Percentiles rank a stretch among this genome's conserved stretches.
Conservation (phyloP, 768 basidiomycete genomes). For the Termitomyces sp. region DNA sequence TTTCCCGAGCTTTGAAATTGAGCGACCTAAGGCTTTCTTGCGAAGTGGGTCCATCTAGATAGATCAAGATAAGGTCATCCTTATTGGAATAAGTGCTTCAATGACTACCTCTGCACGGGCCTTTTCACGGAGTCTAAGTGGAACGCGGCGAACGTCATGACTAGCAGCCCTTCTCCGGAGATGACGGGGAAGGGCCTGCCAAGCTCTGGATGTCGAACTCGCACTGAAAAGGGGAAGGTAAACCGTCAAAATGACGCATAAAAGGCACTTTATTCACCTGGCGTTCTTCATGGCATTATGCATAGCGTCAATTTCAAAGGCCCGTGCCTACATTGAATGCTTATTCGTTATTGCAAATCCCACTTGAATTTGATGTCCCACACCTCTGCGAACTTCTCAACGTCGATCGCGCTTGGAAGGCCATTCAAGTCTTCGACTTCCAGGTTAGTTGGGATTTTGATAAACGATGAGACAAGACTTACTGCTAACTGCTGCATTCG, state of each 20-base stretch:
- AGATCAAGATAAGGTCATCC: neutral
- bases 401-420: conserved; percentile 73
- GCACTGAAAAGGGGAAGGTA: conserved; percentile 36
- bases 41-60: conserved; percentile 45
- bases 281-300: conserved; percentile 81
- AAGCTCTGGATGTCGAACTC: conserved; percentile 74
- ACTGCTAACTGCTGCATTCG: conserved; percentile 37
- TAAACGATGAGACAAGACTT: conserved; percentile 11
- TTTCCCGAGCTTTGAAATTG: conserved; percentile 63
- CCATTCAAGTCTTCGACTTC: conserved; percentile 45
- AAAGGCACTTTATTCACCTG: conserved; percentile 40
- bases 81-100: neutral
- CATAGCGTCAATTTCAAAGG: conserved; percentile 91
- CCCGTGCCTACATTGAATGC: conserved; percentile 55
- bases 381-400: conserved; percentile 88
- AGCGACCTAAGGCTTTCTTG: conserved; percentile 34
- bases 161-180: conserved; percentile 90
- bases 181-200: conserved; percentile 92
- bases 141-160: conserved; percentile 91
- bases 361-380: conserved; percentile 5
- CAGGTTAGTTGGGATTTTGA: neutral
- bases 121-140: conserved; percentile 74
- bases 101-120: conserved; percentile 78
- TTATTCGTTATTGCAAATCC: conserved; percentile 1
- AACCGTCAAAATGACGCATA: neutral